phyloP scores from a whole-genome alignment of 768 basidiomycete genomes.

The Collybia nuda region DNA sequence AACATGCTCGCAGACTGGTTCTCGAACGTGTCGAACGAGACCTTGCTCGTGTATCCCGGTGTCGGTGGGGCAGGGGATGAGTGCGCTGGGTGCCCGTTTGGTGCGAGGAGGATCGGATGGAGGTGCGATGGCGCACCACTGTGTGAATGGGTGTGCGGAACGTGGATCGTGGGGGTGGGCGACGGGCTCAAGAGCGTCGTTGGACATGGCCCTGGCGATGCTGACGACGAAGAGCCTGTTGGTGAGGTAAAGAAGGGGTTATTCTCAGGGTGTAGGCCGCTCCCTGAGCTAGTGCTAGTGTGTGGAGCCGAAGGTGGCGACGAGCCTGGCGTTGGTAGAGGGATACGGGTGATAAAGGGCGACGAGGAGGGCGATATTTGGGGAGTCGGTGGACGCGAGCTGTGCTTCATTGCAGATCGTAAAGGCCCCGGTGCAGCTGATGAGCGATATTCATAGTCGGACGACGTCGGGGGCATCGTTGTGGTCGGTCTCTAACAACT shows the following conservation, averaged over 20 bases:
- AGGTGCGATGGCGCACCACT: no score
- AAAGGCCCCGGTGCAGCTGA: background rate
- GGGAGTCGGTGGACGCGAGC: background rate
- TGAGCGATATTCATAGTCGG: no score
- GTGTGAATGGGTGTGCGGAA: background rate
- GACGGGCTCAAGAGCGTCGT: background rate
- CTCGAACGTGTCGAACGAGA: slow-evolving; percentile 88
- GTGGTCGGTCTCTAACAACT: no score
- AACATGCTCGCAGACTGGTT: slow-evolving; percentile 82
- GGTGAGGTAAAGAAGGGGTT: background rate
- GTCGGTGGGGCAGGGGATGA: slow-evolving; percentile 15
- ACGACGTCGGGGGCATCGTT: no score
- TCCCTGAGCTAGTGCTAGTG: no score
- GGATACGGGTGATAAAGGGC: background rate
- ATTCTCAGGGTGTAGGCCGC: background rate
- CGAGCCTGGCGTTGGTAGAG: background rate
- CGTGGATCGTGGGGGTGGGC: background rate
- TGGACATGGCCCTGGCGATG: background rate
- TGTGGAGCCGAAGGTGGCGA: background rate
- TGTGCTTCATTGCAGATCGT: background rate
- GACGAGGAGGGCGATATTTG: background rate
- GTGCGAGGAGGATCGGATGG: slow-evolving; percentile 11
- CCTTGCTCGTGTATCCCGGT: slow-evolving; percentile 59
- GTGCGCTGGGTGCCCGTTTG: slow-evolving; percentile 8
- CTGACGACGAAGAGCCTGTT: background rate